phyloP scores from a whole-genome alignment of 2,329 filamentous ascomycete species.

The Lecanoromycetidae sp. region DNA sequence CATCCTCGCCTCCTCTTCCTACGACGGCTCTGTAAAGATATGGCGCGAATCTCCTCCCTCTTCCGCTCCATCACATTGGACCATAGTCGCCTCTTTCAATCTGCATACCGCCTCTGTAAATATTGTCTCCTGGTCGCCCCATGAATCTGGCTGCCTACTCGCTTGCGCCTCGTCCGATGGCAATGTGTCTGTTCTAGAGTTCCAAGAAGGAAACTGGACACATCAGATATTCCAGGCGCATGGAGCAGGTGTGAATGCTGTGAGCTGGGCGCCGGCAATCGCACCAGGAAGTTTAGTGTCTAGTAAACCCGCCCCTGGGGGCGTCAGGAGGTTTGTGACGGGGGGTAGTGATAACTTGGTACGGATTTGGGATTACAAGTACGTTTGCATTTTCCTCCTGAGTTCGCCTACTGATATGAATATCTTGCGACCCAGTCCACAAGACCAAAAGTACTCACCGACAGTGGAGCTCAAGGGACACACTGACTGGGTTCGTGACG shows the following conservation, averaged over 20 bases:
- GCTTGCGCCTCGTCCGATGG: slow-evolving; percentile 92
- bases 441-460: slow-evolving; percentile 41
- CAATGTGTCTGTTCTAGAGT: slow-evolving; percentile 85
- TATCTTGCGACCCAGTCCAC: slow-evolving; percentile 28
- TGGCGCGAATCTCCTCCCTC: slow-evolving; percentile 67
- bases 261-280: slow-evolving; percentile 84
- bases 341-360: slow-evolving; percentile 88
- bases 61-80: slow-evolving; percentile 49
- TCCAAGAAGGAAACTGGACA: slow-evolving; percentile 89
- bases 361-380: slow-evolving; percentile 82
- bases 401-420: not conserved
- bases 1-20: slow-evolving; percentile 87
- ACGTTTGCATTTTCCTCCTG: slow-evolving; percentile 16
- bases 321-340: slow-evolving; percentile 76
- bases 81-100: slow-evolving; percentile 83
- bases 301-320: slow-evolving; percentile 49
- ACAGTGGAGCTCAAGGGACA: slow-evolving; percentile 60
- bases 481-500: slow-evolving; percentile 92
- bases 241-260: slow-evolving; percentile 86
- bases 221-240: slow-evolving; percentile 85
- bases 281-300: slow-evolving; percentile 75
- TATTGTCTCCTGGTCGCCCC: slow-evolving; percentile 93
- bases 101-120: slow-evolving; percentile 95
- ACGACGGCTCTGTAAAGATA: slow-evolving; percentile 97
- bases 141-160: slow-evolving; percentile 86